Evolutionary conservation across 2,329 filamentous ascomycete species (phyloP), one percentile per base, ranked within the genome.

Genomic region (Exophiala bonariae): DNA sequence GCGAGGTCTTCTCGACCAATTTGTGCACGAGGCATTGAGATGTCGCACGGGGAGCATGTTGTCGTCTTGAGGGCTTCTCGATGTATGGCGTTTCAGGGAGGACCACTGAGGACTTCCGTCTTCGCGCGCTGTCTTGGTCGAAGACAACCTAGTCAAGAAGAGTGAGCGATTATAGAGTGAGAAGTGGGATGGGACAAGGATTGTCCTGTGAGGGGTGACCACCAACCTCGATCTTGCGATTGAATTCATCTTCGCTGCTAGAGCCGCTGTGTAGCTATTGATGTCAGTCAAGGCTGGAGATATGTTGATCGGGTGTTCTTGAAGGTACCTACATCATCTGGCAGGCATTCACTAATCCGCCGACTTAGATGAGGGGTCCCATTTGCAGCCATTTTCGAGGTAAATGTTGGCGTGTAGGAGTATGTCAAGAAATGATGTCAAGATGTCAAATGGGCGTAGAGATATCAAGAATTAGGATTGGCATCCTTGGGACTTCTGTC

Each of bases 1-100:
- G 46, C 17, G 61, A 56, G 36, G 52, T 57, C 59, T 61, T 60
- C 50, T 76, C 75, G 18, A 85, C 75, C 2, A 84, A 64, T 0
- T 75, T 73, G 57, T 85, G 82, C 3, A 85, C 80, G 51, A 83
- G 81, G 59, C 82, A 85, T 48, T 78, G 74, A 2, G 81, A 83
- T 23, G 64, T 60, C 53, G 45, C 67, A 67, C 54, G 67, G 50
- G 11, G 69, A 62, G 18, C 66, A 65, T 22, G 64, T 62, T 23
- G 72, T 62, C 26, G 72, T 59, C 22, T 61, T 62, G 17, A 68
- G 61, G 49, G 71, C 64, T 40, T 49, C 31, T 50, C 52, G 31
- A 47, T 14, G 13, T 20, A 23, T 14, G 47, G 52, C 4, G 38
- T 37, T 33, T 57, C 57, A 13, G 53, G 17, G 13, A 67, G 66